Evolutionary conservation across 441 rosid genomes (phyloP), one percentile per base, ranked within the genome.

Genomic region (Adansonia gregorii): DNA sequence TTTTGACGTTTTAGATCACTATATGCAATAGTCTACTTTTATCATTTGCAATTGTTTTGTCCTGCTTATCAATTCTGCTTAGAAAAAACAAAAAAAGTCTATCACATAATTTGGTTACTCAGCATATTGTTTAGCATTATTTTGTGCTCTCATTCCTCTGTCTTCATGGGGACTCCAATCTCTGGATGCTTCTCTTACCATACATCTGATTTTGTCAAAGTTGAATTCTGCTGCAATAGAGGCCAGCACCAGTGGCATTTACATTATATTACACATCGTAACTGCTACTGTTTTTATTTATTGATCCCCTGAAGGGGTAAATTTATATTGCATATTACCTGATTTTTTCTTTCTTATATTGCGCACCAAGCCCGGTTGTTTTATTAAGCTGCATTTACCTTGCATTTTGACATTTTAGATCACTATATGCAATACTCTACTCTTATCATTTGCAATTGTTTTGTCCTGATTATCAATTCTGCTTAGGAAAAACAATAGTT

Each of bases 311-410:
- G 22, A 35, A 35, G 19, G 17, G 41, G 22, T 19, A 68, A 54
- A 55, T n/a, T 43, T 67, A 3, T 24, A 55, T 43, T 35, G 19
- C 7, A 41, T 14, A 4, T 66, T 0, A 27, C 61, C 14, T 35
- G 39, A 35, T 35, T 35, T 35, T 35, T 68, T 54, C 22, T 6
- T 60, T 80, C 22, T 64, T 75, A 20, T 46, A 20, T 35, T 35
- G 39, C 4, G 4, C 39, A 35, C 39, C 39, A 35, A 35, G 39
- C 39, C 39, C 39, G 39, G 8, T 41, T 6, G 5, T 48, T 68
- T 10, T 24, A 3, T 45, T 6, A 17, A 5, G 43, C 19, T 15
- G 45, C 46, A 70, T 12, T 20, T 8, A 22, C 24, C 41, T 43
- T 43, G 8, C 54, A 3, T 64, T 27, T 15, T 15, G 45, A 14